phyloP scores from a whole-genome alignment of 1,284 basidiomycete species.

The Rhodotorula sp. region DNA sequence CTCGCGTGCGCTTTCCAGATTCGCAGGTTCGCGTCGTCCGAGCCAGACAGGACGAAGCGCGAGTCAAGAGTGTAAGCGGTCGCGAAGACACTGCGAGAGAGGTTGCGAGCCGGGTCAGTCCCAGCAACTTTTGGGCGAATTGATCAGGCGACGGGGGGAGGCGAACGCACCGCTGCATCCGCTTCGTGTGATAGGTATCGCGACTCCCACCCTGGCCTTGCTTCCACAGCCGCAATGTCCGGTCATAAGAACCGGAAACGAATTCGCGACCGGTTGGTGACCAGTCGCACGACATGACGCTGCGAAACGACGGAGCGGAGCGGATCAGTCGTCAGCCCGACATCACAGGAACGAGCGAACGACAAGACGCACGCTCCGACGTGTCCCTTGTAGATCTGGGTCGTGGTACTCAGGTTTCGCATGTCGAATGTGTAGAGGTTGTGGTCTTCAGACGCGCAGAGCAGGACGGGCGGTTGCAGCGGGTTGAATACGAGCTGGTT shows the following conservation, averaged over 20 bases:
- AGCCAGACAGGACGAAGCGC: conserved; percentile 87
- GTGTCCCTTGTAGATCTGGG: conserved; percentile 95
- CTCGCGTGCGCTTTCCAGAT: conserved; percentile 95
- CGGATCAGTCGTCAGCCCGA: neutral
- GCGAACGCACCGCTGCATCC: conserved; percentile 84
- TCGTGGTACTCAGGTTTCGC: conserved; percentile 74
- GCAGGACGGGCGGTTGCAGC: conserved; percentile 83
- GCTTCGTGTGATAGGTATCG: conserved; percentile 96
- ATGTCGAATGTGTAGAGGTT: conserved; percentile 99
- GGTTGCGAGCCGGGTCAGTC: neutral
- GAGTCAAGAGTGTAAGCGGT: conserved; percentile 81
- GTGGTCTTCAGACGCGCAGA: conserved; percentile 96
- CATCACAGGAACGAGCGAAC: neutral
- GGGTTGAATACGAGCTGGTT: conserved; percentile 95
- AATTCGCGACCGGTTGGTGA: conserved; percentile 90
- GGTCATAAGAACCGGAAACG: conserved; percentile 93
- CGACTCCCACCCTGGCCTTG: conserved; percentile 76
- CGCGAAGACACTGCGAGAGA: conserved; percentile 45
- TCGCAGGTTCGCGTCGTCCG: conserved; percentile 94
- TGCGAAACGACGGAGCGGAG: neutral
- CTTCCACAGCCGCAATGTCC: conserved; percentile 91
- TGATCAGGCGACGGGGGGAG: neutral
- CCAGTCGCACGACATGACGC: conserved; percentile 50
- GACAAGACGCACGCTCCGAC: conserved; percentile 64
- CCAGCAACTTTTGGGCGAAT: neutral